Conservation (phyloP, 768 basidiomycete genomes). For the Pulveroboletus ravenelii region DNA sequence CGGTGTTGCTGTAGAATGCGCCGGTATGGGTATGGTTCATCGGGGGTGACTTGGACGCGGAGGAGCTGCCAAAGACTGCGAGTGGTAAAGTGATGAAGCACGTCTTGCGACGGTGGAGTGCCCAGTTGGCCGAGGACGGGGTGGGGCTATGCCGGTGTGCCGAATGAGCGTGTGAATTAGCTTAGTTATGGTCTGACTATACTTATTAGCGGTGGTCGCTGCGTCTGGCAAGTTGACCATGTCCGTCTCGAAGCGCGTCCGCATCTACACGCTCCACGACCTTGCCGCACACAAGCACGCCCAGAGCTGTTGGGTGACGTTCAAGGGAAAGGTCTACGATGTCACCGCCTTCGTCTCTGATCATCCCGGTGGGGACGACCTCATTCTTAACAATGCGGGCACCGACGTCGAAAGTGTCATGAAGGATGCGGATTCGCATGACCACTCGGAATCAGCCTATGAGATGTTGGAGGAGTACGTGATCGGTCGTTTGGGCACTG, state of each 20-base stretch:
- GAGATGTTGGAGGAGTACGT: constrained; percentile 86
- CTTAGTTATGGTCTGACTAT: no score
- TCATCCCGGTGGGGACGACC: constrained; percentile 94
- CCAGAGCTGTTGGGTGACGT: constrained; percentile 77
- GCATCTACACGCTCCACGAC: constrained; percentile 73
- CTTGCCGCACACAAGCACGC: constrained; percentile 57
- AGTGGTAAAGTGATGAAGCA: constrained; percentile 89
- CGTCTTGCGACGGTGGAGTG: constrained; percentile 65
- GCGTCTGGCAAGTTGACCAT: constrained; percentile 31
- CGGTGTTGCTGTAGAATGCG: constrained; percentile 48
- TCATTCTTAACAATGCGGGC: constrained; percentile 79
- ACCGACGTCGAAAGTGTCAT: constrained; percentile 77
- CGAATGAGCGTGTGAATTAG: constrained; percentile 13
- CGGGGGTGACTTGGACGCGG: constrained; percentile 54
- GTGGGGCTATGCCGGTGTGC: constrained; percentile 34
- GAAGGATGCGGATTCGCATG: constrained; percentile 77
- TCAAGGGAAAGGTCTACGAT: constrained; percentile 83
- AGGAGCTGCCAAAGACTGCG: constrained; percentile 76
- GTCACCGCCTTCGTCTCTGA: constrained; percentile 79
- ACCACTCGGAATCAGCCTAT: constrained; percentile 88
- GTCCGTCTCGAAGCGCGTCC: constrained; percentile 56
- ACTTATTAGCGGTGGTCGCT: no score
- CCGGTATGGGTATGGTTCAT: constrained; percentile 84
- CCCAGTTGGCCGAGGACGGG: constrained; percentile 42
- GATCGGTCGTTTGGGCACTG: constrained; percentile 77